phyloP scores from a whole-genome alignment of 495 filamentous ascomycete species.

The Neurospora sp. region DNA sequence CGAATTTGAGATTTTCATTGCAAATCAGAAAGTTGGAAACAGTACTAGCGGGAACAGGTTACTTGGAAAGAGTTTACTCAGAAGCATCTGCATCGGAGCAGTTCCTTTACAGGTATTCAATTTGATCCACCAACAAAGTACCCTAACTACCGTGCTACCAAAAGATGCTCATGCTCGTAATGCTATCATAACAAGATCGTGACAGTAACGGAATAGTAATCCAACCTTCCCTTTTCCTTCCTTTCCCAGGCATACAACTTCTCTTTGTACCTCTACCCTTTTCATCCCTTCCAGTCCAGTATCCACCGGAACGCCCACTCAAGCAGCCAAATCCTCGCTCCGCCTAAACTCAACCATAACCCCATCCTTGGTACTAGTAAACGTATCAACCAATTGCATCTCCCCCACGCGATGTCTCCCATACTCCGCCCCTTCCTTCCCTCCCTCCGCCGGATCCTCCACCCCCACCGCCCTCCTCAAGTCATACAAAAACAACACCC shows the following conservation, averaged over 20 bases:
- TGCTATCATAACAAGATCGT: background rate
- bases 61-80: background rate
- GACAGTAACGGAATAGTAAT: no score
- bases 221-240: background rate
- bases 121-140: background rate
- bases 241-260: background rate
- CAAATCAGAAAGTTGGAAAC: background rate
- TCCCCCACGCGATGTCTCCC: constrained; percentile 37
- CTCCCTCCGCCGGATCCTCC: constrained; percentile 32
- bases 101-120: background rate
- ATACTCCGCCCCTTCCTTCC: constrained; percentile 27
- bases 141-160: background rate
- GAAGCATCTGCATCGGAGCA: background rate
- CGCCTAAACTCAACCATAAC: constrained; percentile 45
- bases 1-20: no score
- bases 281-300: no score
- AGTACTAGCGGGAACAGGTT: background rate
- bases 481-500: constrained; percentile 40
- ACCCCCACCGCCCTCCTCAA: constrained; percentile 31
- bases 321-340: no score
- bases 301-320: no score
- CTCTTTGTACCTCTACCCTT: no score
- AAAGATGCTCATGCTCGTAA: background rate
- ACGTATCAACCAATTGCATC: constrained; percentile 48
- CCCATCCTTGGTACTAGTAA: constrained; percentile 49